Conservation (phyloP, 208 protist species). For the Vickermania ingenoplastis region DNA sequence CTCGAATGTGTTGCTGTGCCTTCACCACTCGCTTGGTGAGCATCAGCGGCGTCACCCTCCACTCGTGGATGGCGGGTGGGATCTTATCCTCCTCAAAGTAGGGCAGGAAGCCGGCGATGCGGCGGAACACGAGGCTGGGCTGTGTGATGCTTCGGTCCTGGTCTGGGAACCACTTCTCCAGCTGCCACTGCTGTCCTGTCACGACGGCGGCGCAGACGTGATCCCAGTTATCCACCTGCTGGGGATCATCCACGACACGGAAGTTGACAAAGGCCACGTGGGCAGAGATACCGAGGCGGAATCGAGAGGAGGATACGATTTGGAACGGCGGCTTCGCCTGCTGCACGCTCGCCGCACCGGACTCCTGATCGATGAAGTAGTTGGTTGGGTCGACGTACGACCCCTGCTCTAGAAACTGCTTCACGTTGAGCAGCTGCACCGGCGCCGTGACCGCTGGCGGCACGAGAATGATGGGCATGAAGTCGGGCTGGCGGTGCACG, state of each 20-base stretch:
- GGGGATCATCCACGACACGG: conserved; percentile 68
- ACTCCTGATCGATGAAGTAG: conserved; percentile 60
- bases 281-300: conserved; percentile 60
- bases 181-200: conserved; percentile 70
- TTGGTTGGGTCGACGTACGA: conserved; percentile 66
- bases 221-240: conserved; percentile 59
- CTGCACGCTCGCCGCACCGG: conserved; percentile 48
- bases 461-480: conserved; percentile 79
- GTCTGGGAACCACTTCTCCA: conserved; percentile 59
- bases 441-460: conserved; percentile 52
- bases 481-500: conserved; percentile 47
- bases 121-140: conserved; percentile 61
- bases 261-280: conserved; percentile 59
- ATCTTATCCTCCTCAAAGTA: conserved; percentile 87
- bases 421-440: conserved; percentile 79
- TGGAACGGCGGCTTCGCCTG: conserved; percentile 63
- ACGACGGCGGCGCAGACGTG: conserved; percentile 83
- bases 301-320: conserved; percentile 60
- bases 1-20: conserved; percentile 66
- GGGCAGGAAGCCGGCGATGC: conserved; percentile 66
- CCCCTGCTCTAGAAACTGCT: conserved; percentile 66
- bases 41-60: conserved; percentile 63
- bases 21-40: conserved; percentile 65
- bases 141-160: conserved; percentile 11
- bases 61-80: conserved; percentile 55